Base-by-base conservation (phyloP, 106 monocot species). In the Alisma plantagoaquatica region DNA sequence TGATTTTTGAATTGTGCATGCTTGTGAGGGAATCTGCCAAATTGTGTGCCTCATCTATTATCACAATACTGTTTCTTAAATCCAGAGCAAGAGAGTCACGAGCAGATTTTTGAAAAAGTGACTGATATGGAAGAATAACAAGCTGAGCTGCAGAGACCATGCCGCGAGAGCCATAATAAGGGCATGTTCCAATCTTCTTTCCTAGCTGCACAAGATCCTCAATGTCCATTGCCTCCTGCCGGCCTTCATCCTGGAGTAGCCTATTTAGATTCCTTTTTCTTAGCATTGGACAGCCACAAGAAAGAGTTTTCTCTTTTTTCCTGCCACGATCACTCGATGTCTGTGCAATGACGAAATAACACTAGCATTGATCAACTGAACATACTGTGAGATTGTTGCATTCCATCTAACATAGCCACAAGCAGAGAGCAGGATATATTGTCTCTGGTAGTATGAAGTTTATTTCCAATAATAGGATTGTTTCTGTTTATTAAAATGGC, bases 1-100 rank as follows among this genome's bases (percentile, higher is more conserved):
- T 81, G 55, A 96, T 62, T 49, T 73, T 96, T 41, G 88, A 66
- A 63, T 88, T 96, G 58, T 96, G 78, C 84, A 96, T 96, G 59
- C 65, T 84, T 48, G 80, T 96, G 10, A 96, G 70, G 15, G 80
- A 87, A 60, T 96, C 94, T 52, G 94, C 84, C 57, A 96, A 51
- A 62, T 96, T 96, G 63, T 96, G 94, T 2, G 94, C 94, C 62
- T 96, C 94, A 67, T 96, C 94, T 57, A 96, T 82, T 51, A 96
- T 66, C 43, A 96, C 69, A 49, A 96, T 49, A 62, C 61, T 96
- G 54, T 78, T 69, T 70, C 66, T 88, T 70, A 96, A 75, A 59
- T 96, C 74, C 56, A 96, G 56, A 63, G 73, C 75, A 77, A 96
- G 88, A 26, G 94, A 88, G 44, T 88, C 84, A 30, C 94, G 83